Evolutionary conservation across 1,139 yeast species (phyloP).

Genomic region (Protomyces inundatus): DNA sequence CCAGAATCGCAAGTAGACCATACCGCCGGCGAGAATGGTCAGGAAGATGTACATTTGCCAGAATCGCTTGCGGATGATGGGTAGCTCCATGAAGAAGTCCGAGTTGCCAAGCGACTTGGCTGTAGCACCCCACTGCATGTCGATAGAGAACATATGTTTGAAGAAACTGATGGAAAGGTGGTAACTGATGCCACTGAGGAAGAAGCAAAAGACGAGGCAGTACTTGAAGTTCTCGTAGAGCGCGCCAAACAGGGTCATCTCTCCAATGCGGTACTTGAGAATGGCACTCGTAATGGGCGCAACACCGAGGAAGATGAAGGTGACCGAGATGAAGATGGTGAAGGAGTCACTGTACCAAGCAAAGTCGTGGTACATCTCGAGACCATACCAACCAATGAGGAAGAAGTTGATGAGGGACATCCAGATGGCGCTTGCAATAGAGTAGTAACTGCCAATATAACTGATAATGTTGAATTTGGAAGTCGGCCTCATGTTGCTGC

Average conservation of each 20-base stretch:
- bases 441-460: slow-evolving; percentile 29
- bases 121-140: slow-evolving; percentile 31
- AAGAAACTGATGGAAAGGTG: slow-evolving; percentile 27
- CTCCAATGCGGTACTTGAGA: slow-evolving; percentile 23
- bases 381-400: slow-evolving; percentile 28
- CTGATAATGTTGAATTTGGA: slow-evolving; percentile 28
- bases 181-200: slow-evolving; percentile 28
- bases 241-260: slow-evolving; percentile 8
- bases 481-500: slow-evolving; percentile 24
- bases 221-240: slow-evolving; percentile 1
- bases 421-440: slow-evolving; percentile 26
- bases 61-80: slow-evolving; percentile 21
- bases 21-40: neutral
- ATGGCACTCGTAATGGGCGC: slow-evolving; percentile 28
- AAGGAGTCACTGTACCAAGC: slow-evolving; percentile 25
- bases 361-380: slow-evolving; percentile 17
- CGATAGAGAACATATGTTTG: slow-evolving; percentile 27
- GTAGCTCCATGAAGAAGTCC: slow-evolving; percentile 29
- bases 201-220: slow-evolving; percentile 23
- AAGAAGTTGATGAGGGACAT: slow-evolving; percentile 26
- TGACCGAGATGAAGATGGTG: slow-evolving; percentile 26
- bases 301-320: slow-evolving; percentile 27
- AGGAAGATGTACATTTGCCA: slow-evolving; percentile 10
- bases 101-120: slow-evolving; percentile 29
- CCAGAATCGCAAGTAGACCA: slow-evolving; percentile 22